Evolutionary conservation across 345 rosid species (phyloP).

Genomic region (Populus davidiana): DNA sequence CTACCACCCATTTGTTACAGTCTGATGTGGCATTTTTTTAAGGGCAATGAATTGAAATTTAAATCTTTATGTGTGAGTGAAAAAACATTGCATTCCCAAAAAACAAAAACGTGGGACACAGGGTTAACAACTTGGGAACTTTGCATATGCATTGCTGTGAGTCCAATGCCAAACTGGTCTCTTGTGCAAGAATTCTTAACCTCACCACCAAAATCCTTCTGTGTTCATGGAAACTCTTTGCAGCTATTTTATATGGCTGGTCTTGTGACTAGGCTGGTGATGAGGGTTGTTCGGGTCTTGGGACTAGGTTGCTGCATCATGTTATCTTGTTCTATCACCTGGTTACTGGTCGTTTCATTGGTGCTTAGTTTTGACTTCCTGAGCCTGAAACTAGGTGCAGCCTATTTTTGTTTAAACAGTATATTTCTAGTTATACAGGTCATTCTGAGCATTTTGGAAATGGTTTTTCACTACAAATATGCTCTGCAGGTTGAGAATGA

Average conservation of each 20-base stretch:
- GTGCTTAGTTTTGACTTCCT: background rate
- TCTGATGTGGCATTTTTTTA: background rate
- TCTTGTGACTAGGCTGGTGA: background rate
- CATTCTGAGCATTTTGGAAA: background rate
- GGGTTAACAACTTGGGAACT: background rate
- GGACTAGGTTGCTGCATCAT: background rate
- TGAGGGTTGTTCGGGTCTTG: background rate
- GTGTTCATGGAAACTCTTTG: background rate
- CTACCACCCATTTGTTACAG: background rate
- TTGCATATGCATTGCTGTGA: background rate
- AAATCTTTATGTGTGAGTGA: background rate
- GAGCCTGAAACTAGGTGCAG: background rate
- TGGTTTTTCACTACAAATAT: background rate
- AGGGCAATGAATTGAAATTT: background rate
- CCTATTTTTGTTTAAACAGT: constrained; percentile 1
- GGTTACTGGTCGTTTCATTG: background rate
- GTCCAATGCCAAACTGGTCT: background rate
- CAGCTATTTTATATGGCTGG: background rate
- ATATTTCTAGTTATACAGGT: background rate
- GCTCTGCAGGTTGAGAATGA: constrained; percentile 77
- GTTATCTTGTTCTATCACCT: background rate
- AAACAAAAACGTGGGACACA: background rate
- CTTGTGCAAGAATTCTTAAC: background rate
- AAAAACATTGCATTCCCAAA: background rate
- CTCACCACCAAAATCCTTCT: background rate